Conservation (phyloP, 192 early-diverging fungal species). For the Gonapodya sp. region DNA sequence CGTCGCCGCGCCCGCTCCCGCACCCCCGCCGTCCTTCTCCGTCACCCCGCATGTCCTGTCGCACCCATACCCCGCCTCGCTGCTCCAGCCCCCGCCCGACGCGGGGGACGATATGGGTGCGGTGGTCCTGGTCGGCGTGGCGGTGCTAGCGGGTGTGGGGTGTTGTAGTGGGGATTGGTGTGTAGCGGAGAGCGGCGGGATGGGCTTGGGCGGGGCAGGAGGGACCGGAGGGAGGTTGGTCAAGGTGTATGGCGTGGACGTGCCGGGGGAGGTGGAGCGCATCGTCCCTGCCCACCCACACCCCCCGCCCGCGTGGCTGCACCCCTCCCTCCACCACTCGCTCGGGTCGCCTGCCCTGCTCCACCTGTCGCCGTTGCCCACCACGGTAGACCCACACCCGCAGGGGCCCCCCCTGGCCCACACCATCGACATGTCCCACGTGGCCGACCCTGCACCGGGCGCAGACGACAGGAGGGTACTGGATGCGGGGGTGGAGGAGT, state of each 20-base stretch:
- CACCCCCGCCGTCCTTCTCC: too few species aligned
- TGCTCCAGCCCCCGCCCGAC: slow-evolving; percentile 35
- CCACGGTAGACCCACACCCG: slow-evolving; percentile 21
- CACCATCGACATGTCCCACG: slow-evolving; percentile 51
- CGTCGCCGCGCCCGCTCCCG: too few species aligned
- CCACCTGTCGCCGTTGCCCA: slow-evolving; percentile 10
- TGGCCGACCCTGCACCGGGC: slow-evolving; percentile 51
- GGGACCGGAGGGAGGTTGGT: background rate
- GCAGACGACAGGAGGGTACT: slow-evolving; percentile 52
- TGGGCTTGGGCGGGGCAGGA: background rate
- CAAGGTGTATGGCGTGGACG: slow-evolving; percentile 24
- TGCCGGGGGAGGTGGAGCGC: slow-evolving; percentile 23
- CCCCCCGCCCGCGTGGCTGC: slow-evolving; percentile 12
- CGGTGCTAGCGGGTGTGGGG: slow-evolving; percentile 33
- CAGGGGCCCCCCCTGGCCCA: slow-evolving; percentile 38
- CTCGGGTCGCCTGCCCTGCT: slow-evolving; percentile 26
- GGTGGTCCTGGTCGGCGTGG: slow-evolving; percentile 38
- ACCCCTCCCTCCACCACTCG: slow-evolving; percentile 41
- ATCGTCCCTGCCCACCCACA: background rate
- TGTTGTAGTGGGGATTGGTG: slow-evolving; percentile 54
- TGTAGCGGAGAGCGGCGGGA: background rate
- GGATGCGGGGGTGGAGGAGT: slow-evolving; percentile 37
- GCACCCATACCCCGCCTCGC: slow-evolving; percentile 23
- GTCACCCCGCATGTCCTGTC: too few species aligned
- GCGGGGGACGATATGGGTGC: slow-evolving; percentile 36